Evolutionary conservation across 2,329 filamentous ascomycete genomes (phyloP).

Genomic region (Akanthomyces dipterigenus): DNA sequence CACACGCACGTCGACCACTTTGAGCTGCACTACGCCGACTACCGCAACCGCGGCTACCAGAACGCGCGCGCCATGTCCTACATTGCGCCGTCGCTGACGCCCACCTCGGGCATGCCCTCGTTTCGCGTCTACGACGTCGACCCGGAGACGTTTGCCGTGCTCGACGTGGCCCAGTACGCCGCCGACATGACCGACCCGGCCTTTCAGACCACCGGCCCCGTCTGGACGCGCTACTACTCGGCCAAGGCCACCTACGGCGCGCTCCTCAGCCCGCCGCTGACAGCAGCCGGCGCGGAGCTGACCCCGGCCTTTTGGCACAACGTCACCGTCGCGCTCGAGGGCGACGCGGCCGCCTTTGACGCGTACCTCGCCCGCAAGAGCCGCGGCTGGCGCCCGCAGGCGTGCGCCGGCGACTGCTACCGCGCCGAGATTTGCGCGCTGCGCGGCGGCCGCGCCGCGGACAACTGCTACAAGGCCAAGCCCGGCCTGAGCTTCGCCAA

Average conservation of each 20-base stretch:
- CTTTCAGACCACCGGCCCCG: constrained; percentile 38
- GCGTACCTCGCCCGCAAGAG: constrained; percentile 40
- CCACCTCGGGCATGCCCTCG: constrained; percentile 47
- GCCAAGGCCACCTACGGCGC: constrained; percentile 47
- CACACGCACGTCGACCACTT: constrained; percentile 54
- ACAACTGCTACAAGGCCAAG: constrained; percentile 40
- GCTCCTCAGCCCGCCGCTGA: constrained; percentile 34
- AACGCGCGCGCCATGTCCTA: constrained; percentile 46
- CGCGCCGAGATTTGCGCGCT: constrained; percentile 44
- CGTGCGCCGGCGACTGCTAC: constrained; percentile 38
- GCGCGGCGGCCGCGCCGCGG: constrained; percentile 43
- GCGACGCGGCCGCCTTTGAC: constrained; percentile 35
- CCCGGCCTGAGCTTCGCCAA: constrained; percentile 29
- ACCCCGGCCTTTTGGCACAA: constrained; percentile 54
- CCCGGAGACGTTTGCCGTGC: constrained; percentile 46
- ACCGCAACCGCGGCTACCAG: constrained; percentile 30
- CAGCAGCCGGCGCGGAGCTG: constrained; percentile 35
- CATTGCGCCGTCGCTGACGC: constrained; percentile 47
- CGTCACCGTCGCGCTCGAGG: constrained; percentile 42
- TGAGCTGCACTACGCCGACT: constrained; percentile 46
- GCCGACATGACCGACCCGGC: constrained; percentile 41
- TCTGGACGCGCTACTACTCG: constrained; percentile 51
- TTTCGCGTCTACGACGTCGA: constrained; percentile 55
- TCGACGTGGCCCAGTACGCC: constrained; percentile 48
- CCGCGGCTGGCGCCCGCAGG: constrained; percentile 35